Evolutionary conservation across 495 filamentous ascomycete genomes (phyloP).

Genomic region (Xylaria longipes): DNA sequence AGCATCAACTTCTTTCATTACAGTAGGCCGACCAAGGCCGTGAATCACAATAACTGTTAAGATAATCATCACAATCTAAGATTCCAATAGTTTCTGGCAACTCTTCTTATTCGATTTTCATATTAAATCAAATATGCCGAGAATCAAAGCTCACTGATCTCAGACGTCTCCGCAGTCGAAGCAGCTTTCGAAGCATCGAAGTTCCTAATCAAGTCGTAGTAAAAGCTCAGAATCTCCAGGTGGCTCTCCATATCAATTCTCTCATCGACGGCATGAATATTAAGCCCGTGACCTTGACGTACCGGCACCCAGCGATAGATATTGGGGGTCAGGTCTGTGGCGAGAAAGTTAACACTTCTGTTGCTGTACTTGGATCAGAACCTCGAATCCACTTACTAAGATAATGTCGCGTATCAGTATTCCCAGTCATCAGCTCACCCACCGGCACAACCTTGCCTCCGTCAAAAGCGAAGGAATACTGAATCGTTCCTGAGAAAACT

Average conservation of each 20-base stretch:
- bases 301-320: slow-evolving; percentile 64
- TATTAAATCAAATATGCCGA: background rate
- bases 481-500: slow-evolving; percentile 64
- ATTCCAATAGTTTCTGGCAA: background rate
- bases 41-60: background rate
- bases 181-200: slow-evolving; percentile 41
- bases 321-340: slow-evolving; percentile 59
- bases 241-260: slow-evolving; percentile 60
- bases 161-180: slow-evolving; percentile 19
- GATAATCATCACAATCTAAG: background rate
- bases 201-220: slow-evolving; percentile 50
- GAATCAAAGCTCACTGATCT: slow-evolving; percentile 34
- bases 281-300: slow-evolving; percentile 52
- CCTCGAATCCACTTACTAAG: slow-evolving; percentile 52
- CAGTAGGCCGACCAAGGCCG: background rate
- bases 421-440: slow-evolving; percentile 72
- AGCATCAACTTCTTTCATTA: background rate
- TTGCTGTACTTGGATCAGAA: slow-evolving; percentile 37
- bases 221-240: slow-evolving; percentile 61
- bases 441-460: slow-evolving; percentile 65
- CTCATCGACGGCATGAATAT: slow-evolving; percentile 65
- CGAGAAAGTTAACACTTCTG: slow-evolving; percentile 56
- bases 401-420: slow-evolving; percentile 65
- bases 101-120: background rate
- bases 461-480: slow-evolving; percentile 61